These are phyloP conservation scores for Berberis thunbergii DNA, from an alignment of 164 flowering plant genomes.

Conservation along the genomic window DNA sequence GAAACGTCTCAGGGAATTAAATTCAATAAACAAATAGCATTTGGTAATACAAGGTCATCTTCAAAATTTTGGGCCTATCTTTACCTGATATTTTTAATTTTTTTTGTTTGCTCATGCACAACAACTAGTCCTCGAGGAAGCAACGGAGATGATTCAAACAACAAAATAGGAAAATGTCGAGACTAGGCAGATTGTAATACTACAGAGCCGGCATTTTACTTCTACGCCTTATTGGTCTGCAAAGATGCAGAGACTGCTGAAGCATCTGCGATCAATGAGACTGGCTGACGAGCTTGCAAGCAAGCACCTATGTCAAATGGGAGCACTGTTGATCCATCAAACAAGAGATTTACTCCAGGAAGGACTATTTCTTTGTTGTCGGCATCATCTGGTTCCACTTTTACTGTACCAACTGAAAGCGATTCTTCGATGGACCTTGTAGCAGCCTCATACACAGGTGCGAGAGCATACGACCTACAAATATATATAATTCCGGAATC, in stretches of 20 bases:
- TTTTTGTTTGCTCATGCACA: too few relatives aligned
- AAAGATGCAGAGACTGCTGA: slow-evolving; percentile 55
- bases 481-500: neutral
- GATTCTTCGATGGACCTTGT: slow-evolving; percentile 61
- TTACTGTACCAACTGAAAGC: slow-evolving; percentile 20
- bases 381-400: slow-evolving; percentile 62
- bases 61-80: too few relatives aligned
- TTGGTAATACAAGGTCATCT: too few relatives aligned
- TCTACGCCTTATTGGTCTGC: slow-evolving; percentile 28
- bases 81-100: too few relatives aligned
- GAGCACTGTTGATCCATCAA: slow-evolving; percentile 77
- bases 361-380: slow-evolving; percentile 65
- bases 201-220: too few relatives aligned
- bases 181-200: too few relatives aligned
- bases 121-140: too few relatives aligned
- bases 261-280: slow-evolving; percentile 80
- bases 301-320: slow-evolving; percentile 94
- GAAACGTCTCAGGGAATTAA: too few relatives aligned
- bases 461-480: slow-evolving; percentile 76
- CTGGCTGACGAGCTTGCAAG: slow-evolving; percentile 93
- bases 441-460: slow-evolving; percentile 81
- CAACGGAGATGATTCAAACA: too few relatives aligned
- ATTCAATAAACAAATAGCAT: too few relatives aligned
- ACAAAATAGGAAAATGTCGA: too few relatives aligned
- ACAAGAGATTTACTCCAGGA: slow-evolving; percentile 85